Percentiles rank a stretch among this genome's conserved stretches.
Conservation (phyloP, 176 grass and related monocot species). For the Poa annua region DNA sequence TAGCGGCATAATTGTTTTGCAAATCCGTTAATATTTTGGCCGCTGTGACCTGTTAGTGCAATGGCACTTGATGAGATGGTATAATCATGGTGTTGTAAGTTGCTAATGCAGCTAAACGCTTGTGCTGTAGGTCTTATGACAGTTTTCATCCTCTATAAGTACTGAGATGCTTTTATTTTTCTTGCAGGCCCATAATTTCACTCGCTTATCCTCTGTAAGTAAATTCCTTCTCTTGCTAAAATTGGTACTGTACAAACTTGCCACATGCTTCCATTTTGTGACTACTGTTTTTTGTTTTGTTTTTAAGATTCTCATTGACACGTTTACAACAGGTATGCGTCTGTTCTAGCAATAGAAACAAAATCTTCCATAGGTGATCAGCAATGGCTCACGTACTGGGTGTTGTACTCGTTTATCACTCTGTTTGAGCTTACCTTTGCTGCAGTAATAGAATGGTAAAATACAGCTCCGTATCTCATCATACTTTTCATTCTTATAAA, state of each 20-base stretch:
- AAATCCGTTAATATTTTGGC: not conserved
- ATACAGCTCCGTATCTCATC: not conserved
- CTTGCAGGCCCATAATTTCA: slow-evolving; percentile 80
- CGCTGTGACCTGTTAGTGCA: not conserved
- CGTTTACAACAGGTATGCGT: slow-evolving; percentile 89
- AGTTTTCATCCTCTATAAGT: slow-evolving; percentile 23
- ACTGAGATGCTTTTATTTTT: slow-evolving; percentile 41
- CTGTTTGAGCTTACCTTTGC: slow-evolving; percentile 94
- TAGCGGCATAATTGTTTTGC: not conserved
- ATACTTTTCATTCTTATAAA: not conserved
- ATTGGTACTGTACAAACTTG: slow-evolving; percentile 2
- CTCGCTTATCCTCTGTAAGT: slow-evolving; percentile 99
- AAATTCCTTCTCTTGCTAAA: not conserved
- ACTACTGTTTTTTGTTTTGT: too few species aligned
- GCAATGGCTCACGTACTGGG: slow-evolving; percentile 99
- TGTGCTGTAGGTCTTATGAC: not conserved
- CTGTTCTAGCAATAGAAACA: slow-evolving; percentile 95
- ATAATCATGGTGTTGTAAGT: not conserved
- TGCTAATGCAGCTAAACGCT: not conserved
- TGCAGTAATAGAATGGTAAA: slow-evolving; percentile 84
- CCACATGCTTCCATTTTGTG: not conserved
- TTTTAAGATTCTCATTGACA: not conserved
- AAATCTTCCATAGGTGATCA: slow-evolving; percentile 91
- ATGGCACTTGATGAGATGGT: not conserved
- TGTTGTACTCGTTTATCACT: slow-evolving; percentile 96